Conservation (phyloP, 192 early-diverging fungal genomes). For the Umbelopsis sp. region DNA sequence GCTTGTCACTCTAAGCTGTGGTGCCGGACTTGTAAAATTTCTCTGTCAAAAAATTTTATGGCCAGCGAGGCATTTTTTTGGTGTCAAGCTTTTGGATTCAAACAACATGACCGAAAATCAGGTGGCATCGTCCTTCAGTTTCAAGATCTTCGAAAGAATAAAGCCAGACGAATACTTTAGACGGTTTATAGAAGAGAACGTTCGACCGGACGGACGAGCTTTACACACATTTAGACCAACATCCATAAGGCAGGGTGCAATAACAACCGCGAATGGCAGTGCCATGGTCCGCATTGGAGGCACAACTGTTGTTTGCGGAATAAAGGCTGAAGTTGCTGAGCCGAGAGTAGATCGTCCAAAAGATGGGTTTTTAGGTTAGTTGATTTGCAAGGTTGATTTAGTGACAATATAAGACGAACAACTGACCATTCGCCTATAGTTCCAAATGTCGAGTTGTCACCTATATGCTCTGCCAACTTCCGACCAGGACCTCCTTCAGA, state of each 20-base stretch:
- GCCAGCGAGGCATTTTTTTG: no score
- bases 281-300: conserved; percentile 87
- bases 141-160: conserved; percentile 81
- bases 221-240: conserved; percentile 70
- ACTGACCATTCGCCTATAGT: conserved; percentile 45
- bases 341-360: conserved; percentile 70
- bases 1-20: no score
- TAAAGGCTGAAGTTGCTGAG: conserved; percentile 92
- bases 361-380: conserved; percentile 77
- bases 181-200: conserved; percentile 76
- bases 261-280: conserved; percentile 84
- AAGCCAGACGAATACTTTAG: conserved; percentile 88
- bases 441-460: conserved; percentile 89
- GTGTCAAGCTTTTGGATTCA: neutral
- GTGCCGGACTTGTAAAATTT: neutral
- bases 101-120: conserved; percentile 4
- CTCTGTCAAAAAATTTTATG: conserved; percentile 1
- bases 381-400: neutral
- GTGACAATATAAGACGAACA: neutral
- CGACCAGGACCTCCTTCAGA: conserved; percentile 83
- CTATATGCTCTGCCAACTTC: conserved; percentile 87
- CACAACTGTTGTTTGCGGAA: conserved; percentile 89
- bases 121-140: conserved; percentile 30
- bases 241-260: conserved; percentile 63
- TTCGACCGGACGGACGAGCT: conserved; percentile 84